Evolutionary conservation across 1,284 basidiomycete genomes (phyloP).

Genomic region (Apiotrichum montevideense): DNA sequence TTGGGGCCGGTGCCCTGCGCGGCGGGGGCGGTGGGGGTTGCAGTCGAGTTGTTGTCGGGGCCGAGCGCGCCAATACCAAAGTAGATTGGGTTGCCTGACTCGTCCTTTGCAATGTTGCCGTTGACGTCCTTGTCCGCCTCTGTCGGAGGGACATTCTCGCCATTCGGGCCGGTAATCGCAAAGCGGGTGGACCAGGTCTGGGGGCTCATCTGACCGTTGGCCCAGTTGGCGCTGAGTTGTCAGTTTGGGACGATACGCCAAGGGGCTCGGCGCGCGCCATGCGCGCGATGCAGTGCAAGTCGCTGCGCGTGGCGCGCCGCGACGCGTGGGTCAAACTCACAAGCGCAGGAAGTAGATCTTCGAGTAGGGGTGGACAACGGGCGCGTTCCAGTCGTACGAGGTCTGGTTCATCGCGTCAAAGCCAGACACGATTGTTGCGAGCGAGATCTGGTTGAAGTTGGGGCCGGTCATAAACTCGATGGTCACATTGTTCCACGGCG

Average conservation of each 20-base stretch:
- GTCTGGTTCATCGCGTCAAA: conserved; percentile 35
- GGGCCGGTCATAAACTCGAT: conserved; percentile 46
- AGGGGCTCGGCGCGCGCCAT: no score
- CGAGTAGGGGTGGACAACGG: conserved; percentile 45
- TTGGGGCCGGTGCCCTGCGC: conserved; percentile 7
- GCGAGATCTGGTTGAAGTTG: conserved; percentile 27
- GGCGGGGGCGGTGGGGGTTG: not conserved
- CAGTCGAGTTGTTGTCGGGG: not conserved
- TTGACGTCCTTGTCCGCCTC: conserved; percentile 16
- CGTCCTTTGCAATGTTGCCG: not conserved
- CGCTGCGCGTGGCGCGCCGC: not conserved
- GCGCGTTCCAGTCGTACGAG: conserved; percentile 25
- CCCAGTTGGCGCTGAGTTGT: conserved; percentile 20
- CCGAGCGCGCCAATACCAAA: not conserved
- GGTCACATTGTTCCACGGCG: conserved; percentile 45
- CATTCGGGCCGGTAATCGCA: conserved; percentile 42
- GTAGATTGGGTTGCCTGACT: not conserved
- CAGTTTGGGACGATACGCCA: no score
- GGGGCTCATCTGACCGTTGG: conserved; percentile 17
- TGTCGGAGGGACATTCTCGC: conserved; percentile 26
- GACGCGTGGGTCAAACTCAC: conserved; percentile 16
- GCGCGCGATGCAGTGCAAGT: no score
- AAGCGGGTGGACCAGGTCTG: conserved; percentile 45
- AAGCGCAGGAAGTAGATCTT: conserved; percentile 49
- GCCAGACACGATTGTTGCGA: conserved; percentile 29